These are phyloP conservation scores for Aspergillus oerlinghausenensis DNA, from an alignment of 2,329 filamentous ascomycete genomes.

Conservation along the genomic window DNA sequence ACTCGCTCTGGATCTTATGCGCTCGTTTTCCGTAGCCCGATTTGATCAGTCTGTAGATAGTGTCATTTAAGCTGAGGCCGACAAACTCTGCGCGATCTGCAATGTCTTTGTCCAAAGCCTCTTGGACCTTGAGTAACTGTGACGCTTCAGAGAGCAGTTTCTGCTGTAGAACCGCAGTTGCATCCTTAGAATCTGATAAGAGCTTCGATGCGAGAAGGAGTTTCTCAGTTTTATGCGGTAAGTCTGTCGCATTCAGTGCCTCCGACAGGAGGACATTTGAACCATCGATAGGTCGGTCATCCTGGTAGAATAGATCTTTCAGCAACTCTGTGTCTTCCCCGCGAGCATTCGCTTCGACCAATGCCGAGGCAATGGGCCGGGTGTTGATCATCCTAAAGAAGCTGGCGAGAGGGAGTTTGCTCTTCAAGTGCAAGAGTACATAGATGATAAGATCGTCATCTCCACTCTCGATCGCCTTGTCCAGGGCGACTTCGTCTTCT, in stretches of 20 bases:
- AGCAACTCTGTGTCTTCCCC: slow-evolving; percentile 76
- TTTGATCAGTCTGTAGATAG: slow-evolving; percentile 80
- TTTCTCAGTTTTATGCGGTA: slow-evolving; percentile 73
- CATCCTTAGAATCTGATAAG: slow-evolving; percentile 77
- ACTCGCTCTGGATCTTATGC: slow-evolving; percentile 83
- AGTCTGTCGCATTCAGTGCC: slow-evolving; percentile 67
- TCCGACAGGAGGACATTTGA: slow-evolving; percentile 83
- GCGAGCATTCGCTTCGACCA: slow-evolving; percentile 79
- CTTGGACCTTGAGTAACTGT: slow-evolving; percentile 77
- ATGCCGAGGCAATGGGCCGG: slow-evolving; percentile 76
- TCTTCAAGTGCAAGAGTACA: slow-evolving; percentile 81
- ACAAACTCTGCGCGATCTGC: slow-evolving; percentile 60
- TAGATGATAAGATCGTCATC: slow-evolving; percentile 91
- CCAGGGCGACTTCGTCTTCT: slow-evolving; percentile 87
- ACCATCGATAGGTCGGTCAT: slow-evolving; percentile 83
- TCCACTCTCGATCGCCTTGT: slow-evolving; percentile 93
- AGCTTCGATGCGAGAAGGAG: slow-evolving; percentile 80
- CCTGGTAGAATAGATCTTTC: slow-evolving; percentile 96
- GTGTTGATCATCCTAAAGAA: slow-evolving; percentile 92
- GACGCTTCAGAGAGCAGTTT: slow-evolving; percentile 74
- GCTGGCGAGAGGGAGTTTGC: slow-evolving; percentile 79
- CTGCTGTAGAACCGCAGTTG: slow-evolving; percentile 60
- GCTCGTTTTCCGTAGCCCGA: slow-evolving; percentile 79
- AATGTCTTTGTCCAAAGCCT: slow-evolving; percentile 79
- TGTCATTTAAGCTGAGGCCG: slow-evolving; percentile 84